Conservation (phyloP, 2,329 filamentous ascomycete genomes). For the Xylariaceae sp. region DNA sequence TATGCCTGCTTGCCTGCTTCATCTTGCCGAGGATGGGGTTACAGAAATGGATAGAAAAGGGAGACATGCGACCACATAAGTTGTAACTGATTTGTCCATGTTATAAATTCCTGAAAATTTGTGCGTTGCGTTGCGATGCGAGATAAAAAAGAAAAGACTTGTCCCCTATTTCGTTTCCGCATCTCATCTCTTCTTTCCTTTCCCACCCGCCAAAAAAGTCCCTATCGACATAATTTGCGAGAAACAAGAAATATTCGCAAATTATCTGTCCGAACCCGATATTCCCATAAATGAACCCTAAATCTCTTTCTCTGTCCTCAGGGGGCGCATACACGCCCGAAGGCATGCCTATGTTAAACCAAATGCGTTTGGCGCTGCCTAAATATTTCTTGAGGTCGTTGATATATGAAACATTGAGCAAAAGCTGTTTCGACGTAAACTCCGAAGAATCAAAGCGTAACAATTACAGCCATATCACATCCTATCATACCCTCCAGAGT, state of each 20-base stretch:
- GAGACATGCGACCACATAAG: neutral
- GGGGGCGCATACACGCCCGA: neutral
- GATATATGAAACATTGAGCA: slow-evolving; percentile 30
- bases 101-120: neutral
- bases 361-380: slow-evolving; percentile 2
- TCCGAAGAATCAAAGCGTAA: slow-evolving; percentile 28
- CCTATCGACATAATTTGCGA: too few relatives aligned
- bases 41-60: neutral
- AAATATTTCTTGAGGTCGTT: slow-evolving; percentile 25
- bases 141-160: neutral
- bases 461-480: slow-evolving; percentile 41
- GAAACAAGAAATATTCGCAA: too few relatives aligned
- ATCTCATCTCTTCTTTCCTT: neutral
- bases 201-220: too few relatives aligned
- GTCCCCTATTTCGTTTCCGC: slow-evolving; percentile 4
- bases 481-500: neutral
- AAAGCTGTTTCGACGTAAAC: slow-evolving; percentile 24
- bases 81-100: neutral
- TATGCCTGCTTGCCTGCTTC: too few relatives aligned
- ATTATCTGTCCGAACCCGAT: too few relatives aligned
- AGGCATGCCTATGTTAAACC: neutral
- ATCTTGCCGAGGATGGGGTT: slow-evolving; percentile 8
- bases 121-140: neutral
- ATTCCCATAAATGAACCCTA: too few relatives aligned
- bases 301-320: too few relatives aligned